Evolutionary conservation across 1,284 basidiomycete genomes (phyloP), one percentile per base, ranked within the genome.

Genomic region (Kalmanozyma brasiliensis): DNA sequence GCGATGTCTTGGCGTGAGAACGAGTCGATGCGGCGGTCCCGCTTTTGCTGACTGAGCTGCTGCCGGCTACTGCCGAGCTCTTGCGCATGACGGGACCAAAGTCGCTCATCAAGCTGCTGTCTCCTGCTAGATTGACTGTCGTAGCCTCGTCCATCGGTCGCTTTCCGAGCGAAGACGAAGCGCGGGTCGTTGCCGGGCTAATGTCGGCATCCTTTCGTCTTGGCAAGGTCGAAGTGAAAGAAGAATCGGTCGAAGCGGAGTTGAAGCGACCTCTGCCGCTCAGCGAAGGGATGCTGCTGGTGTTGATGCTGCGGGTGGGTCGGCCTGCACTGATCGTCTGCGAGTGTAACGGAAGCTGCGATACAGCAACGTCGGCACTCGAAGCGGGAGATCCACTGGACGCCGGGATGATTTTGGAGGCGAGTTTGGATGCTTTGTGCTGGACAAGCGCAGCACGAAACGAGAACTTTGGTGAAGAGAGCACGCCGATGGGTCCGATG

Each of bases 401-500:
- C n/a, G 33, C 19, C 10, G 30, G 8, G 6, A 23, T 29, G 4
- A 22, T 16, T 34, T 49, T 48, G 32, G 36, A 49, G 14, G 58
- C 45, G 14, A 52, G 36, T 20, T 66, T 66, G 7, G 48, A 48
- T 16, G 52, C 36, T 23, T 59, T 68, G 32, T 63, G 57, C 24
- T 57, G 61, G 1, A 52, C 46, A 1, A 70, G 30, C 7, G 66
- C 66, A 13, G 66, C 57, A 14, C 52, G 52, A 29, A 70, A 70
- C 13, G 66, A 70, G 43, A 70, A 70, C 34, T 70, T 70, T 24
- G 60, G 59, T 9, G 61, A 51, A 11, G 57, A 49, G 4, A 65
- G 37, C 20, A 36, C 55, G 3, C 46, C 34, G n/a, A 51, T 49
- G 22, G 36, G 46, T 19, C 46, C 52, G 13, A 34, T 24, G 3